Evolutionary conservation across 306 rosid genomes (phyloP), one percentile per base, ranked within the genome.

Genomic region (Trifolium subterraneum): DNA sequence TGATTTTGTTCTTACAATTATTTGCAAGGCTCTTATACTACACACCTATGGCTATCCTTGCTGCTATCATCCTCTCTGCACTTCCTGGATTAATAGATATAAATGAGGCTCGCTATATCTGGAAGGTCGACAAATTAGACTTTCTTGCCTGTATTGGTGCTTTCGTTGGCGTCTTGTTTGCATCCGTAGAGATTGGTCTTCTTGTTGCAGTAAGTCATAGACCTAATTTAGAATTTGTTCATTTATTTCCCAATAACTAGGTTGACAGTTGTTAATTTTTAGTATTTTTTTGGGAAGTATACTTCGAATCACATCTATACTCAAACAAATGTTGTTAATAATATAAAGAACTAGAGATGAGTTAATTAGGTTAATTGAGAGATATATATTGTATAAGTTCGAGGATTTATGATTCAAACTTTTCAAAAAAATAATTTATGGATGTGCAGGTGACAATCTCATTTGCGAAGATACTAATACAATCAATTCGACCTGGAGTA

Each of bases 71-170:
- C 72, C 86, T 92, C 16, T 88, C 97, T 1, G 93, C 97, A 12
- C 89, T 88, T 61, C 91, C 93, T 13, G 97, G 97, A 60, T 81
- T 92, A 38, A 69, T 90, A 44, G 82, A 92, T 71, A 29, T 88
- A n/a, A 74, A 38, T 19, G 87, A 87, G 84, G 88, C 85, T 41
- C 72, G 81, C 52, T 85, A 84, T 16, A 84, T 92, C 6, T 92
- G 92, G 96, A 92, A 90, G 77, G 84, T 90, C 55, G 97, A 92
- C 65, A 90, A 87, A 72, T 78, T 87, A 7, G 96, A 92, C 75
- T 92, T 92, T 76, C 82, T 92, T 23, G 93, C 93, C 0, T 90
- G 90, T 72, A 19, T 82, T 16, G 90, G 86, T 8, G 96, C 93
- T 10, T 88, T 92, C 60, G 36, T 92, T 8, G 97, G 96, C 0